Evolutionary conservation across 345 rosid genomes (phyloP).

Genomic region (Camelina hispida): DNA sequence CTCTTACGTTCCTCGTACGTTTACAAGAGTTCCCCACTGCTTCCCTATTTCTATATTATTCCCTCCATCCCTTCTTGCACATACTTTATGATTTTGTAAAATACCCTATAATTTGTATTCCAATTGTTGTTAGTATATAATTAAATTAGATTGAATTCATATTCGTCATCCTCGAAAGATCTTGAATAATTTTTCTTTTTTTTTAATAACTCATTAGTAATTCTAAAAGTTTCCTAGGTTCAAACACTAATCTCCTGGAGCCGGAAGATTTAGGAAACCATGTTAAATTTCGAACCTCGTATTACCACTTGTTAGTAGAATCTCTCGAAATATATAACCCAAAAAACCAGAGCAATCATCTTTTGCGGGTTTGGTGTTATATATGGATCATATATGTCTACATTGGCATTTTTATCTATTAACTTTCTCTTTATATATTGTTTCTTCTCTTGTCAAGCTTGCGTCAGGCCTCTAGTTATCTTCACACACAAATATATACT

Average conservation of each 20-base stretch:
- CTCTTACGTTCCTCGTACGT: conserved; percentile 40
- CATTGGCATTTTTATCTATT: neutral
- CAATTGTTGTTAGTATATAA: neutral
- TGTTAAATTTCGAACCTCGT: too few species aligned
- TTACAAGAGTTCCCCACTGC: conserved; percentile 29
- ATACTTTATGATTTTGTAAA: neutral
- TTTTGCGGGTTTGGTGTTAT: neutral
- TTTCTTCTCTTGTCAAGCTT: neutral
- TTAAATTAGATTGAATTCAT: neutral
- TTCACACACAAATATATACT: neutral
- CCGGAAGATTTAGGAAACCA: too few species aligned
- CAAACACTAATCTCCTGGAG: too few species aligned
- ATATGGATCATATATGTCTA: neutral
- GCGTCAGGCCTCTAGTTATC: neutral
- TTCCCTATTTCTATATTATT: conserved; percentile 20
- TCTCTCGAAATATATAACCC: neutral
- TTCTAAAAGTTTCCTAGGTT: too few species aligned
- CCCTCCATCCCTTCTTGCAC: conserved; percentile 26
- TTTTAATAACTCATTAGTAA: too few species aligned
- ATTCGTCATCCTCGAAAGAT: neutral
- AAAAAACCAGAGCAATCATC: neutral
- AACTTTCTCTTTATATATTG: too few species aligned
- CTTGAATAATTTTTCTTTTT: neutral
- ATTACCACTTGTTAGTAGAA: neutral
- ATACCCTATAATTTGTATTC: neutral